Base-by-base conservation (phyloP, 73 alveolate genomes). In the Paramecium pentaurelia region DNA sequence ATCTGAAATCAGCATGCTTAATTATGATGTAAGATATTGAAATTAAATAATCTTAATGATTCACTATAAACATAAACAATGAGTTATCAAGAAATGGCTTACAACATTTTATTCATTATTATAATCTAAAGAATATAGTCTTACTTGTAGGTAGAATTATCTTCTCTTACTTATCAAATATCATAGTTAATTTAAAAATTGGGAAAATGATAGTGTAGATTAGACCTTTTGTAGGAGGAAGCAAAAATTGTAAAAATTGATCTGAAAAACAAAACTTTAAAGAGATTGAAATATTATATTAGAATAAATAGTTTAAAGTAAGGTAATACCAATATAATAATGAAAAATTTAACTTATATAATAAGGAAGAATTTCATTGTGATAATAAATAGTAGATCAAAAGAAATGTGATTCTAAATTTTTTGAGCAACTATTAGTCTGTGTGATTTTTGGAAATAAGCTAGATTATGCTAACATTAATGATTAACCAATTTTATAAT, bases 121-220 rank as follows among this genome's bases (percentile, higher is more conserved):
- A 70, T 10, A 25, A 70, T 70, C 14, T 70, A 28, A 3, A 70
- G 6, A 70, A 70, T 70, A 58, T 70, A 4, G 54, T 71, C 6
- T 18, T 71, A 10, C 16, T 71, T 36, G 86, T 59, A 28, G 58
- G 86, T 8, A 71, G 86, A 34, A 40, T 71, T 7, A 71, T 71
- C 12, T 71, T 70, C 32, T 71, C 51, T 8, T 71, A 5, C 22
- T 71, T 71, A 71, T 10, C 2, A 60, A 60, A 60, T 34, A 25
- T 9, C 83, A 60, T 25, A 8, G 2, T 18, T 60, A 10, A 60
- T 25, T 34, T 10, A 9, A 14, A 2, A 18, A 10, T 60, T 22
- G 60, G 86, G 32, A 71, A 71, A 32, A 37, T 71, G 6, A 88
- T 88, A 11, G 49, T 77, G 8, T 92, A 88, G 45, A 34, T 88